Base-by-base conservation (phyloP, 176 grass and related monocot species). In the Ananas comosus region DNA sequence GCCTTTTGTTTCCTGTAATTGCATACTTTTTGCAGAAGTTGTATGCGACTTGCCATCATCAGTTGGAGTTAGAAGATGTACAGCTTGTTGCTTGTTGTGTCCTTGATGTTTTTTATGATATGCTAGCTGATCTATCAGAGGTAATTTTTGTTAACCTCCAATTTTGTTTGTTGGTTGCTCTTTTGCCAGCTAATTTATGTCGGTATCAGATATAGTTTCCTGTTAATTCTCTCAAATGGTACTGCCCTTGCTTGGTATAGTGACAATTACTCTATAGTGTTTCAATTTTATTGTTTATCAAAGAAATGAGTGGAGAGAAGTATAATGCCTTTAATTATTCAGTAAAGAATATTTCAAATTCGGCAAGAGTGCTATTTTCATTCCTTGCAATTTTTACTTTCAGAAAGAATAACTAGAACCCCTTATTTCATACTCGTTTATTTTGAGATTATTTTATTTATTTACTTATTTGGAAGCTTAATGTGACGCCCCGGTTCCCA, bases 61-160 rank as follows among this genome's bases (percentile, higher is more conserved):
- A 75, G 49, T 51, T 79, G 12, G 83, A 87, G 33, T 69, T 85
- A 68, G 93, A 92, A 81, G 74, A 83, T 71, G 61, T 92, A 51
- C 77, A 89, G 13, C 79, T 81, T 85, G 81, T 78, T 29, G 72
- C 92, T 28, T 91, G 84, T 53, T 67, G 53, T 79, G 89, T 84
- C 73, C 72, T 97, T 81, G 86, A 97, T 81, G 79, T 90, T 74
- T 54, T 97, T 50, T 74, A 69, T 48, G 74, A 56, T 50, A 79
- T 89, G 13, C 42, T 97, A 22, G 80, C 65, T 21, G 78, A 85
- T 70, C 74, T 92, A 77, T 70, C 76, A 66, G 83, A 97, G 88
- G 92, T 96, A 78, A 79, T 66, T 73, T 11, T 78, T 42, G 3
- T 70, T 63, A 42, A 6, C 33, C 33, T 42, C 33, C 33, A 42